Conservation (phyloP, 495 filamentous ascomycete genomes). For the Aspergillus steynii region DNA sequence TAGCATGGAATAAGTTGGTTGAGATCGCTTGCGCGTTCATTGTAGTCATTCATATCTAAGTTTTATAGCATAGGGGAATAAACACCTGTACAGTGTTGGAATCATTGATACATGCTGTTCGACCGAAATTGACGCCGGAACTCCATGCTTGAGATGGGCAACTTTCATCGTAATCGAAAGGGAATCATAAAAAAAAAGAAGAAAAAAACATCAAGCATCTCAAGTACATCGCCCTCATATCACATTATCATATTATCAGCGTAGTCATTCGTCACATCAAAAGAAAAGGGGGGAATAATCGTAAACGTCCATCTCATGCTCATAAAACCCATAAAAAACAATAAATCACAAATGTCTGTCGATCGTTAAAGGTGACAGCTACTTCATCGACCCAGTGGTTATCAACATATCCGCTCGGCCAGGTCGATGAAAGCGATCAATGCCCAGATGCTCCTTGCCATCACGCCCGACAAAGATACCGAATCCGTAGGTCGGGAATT, state of each 20-base stretch:
- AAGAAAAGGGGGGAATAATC: not conserved
- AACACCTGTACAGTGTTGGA: not conserved
- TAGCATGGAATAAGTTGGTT: no score
- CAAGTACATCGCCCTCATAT: not conserved
- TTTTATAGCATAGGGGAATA: not conserved
- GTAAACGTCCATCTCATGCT: not conserved
- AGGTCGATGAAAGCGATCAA: conserved; percentile 58
- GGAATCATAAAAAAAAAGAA: not conserved
- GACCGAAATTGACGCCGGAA: not conserved
- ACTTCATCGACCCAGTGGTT: conserved; percentile 38
- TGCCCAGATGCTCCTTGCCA: conserved; percentile 63
- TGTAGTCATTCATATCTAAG: not conserved
- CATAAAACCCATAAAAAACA: not conserved
- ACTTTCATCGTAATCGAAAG: not conserved
- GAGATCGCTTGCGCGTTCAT: no score
- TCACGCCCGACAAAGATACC: conserved; percentile 62
- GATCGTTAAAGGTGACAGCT: not conserved
- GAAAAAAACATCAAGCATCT: not conserved
- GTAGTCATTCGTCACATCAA: not conserved
- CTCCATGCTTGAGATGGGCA: not conserved
- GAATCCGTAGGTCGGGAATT: conserved; percentile 58
- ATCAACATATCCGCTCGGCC: conserved; percentile 50
- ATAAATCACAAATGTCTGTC: not conserved
- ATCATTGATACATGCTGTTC: not conserved
- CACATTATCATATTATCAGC: not conserved